Conservation (phyloP, 495 filamentous ascomycete species). For the Trichocladium uniseriatum region DNA sequence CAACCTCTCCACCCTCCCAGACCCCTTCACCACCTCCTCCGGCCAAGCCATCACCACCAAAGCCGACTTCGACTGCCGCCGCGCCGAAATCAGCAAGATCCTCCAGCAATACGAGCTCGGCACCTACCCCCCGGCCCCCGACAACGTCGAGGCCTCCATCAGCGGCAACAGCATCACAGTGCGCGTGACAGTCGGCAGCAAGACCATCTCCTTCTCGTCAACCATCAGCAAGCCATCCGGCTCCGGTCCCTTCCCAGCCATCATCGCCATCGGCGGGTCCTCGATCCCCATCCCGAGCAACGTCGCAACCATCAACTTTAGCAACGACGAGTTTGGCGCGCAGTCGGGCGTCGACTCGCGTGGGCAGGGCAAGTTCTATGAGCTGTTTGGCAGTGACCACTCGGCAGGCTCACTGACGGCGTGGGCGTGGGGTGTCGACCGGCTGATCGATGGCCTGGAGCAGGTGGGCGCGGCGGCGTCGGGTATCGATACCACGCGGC, state of each 20-base stretch:
- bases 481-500: conserved; percentile 40
- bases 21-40: conserved; percentile 42
- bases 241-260: conserved; percentile 38
- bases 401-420: conserved; percentile 43
- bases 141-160: conserved; percentile 36
- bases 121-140: conserved; percentile 34
- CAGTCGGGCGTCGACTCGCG: conserved; percentile 31
- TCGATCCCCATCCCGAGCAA: conserved; percentile 39
- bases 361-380: conserved; percentile 43
- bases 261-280: conserved; percentile 42
- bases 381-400: conserved; percentile 41
- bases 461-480: conserved; percentile 31
- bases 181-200: conserved; percentile 36
- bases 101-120: conserved; percentile 47
- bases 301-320: conserved; percentile 41
- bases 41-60: conserved; percentile 38
- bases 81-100: conserved; percentile 41
- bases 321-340: conserved; percentile 41
- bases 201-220: conserved; percentile 38
- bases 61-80: conserved; percentile 42
- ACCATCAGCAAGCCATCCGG: conserved; percentile 37
- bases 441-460: conserved; percentile 46
- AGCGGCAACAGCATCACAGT: conserved; percentile 35
- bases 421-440: conserved; percentile 47
- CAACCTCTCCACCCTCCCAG: conserved; percentile 37